Conservation (phyloP, 805 yeast species). For the Candida rishiriensis region DNA sequence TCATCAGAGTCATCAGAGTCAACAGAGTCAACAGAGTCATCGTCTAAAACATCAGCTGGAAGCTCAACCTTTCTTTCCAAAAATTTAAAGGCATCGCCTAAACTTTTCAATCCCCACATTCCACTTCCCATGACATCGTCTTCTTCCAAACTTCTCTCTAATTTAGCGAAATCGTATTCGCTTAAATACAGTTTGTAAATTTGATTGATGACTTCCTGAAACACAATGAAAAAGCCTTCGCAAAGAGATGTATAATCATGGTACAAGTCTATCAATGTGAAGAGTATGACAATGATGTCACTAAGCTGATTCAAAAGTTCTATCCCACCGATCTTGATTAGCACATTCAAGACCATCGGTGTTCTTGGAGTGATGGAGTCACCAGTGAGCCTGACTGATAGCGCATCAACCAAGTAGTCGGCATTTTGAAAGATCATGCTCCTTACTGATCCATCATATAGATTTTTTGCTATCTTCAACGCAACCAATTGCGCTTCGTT, state of each 20-base stretch:
- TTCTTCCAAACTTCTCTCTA: conserved; percentile 13
- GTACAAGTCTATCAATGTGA: conserved; percentile 73
- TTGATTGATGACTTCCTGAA: conserved; percentile 54
- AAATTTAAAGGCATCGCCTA: conserved; percentile 40
- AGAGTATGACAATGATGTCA: conserved; percentile 67
- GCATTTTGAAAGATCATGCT: conserved; percentile 58
- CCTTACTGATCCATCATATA: conserved; percentile 55
- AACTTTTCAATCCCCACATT: conserved; percentile 58
- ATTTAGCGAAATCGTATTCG: conserved; percentile 22
- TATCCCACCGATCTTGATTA: conserved; percentile 68
- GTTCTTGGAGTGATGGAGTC: conserved; percentile 72
- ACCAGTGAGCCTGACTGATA: conserved; percentile 66
- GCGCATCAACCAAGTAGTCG: conserved; percentile 76
- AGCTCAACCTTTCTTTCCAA: conserved; percentile 34
- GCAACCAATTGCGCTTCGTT: conserved; percentile 51
- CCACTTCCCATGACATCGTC: conserved; percentile 29
- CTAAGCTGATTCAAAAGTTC: conserved; percentile 58
- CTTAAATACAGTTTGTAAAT: conserved; percentile 34
- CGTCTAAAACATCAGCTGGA: conserved; percentile 17
- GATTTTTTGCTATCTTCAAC: conserved; percentile 42
- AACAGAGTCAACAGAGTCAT: conserved; percentile 10
- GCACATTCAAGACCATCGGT: conserved; percentile 61
- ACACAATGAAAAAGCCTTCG: conserved; percentile 69
- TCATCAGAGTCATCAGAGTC: conserved; percentile 7
- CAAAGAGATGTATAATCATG: conserved; percentile 76